Evolutionary conservation across 164 flowering plant species (phyloP), one percentile per base, ranked within the genome.

Genomic region (Magnolia kwangsiensis): DNA sequence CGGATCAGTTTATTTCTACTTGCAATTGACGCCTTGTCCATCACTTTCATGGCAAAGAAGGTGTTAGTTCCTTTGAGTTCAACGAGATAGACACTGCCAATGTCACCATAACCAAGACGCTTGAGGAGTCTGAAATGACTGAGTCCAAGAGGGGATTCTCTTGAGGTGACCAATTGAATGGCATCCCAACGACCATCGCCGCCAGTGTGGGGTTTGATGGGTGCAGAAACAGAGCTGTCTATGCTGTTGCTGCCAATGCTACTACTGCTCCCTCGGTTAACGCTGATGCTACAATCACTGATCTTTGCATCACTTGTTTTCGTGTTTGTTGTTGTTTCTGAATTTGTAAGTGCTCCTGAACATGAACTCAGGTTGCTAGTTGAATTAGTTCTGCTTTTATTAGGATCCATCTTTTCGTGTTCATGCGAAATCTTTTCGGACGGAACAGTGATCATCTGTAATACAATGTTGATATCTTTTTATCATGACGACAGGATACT

Each of bases 111-210:
- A 1, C 95, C 97, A 45, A 92, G 79, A 49, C 94, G 85, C 85
- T 91, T 92, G 37, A 92, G 84, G 51, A 91, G 89, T 50, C 93
- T 85, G 71, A 92, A 91, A 76, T 92, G 86, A 82, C 79, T 78
- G 10, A 92, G 84, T 8, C 90, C 89, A 31, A 92, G 77, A 13
- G 89, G 84, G 2, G 83, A 75, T 0, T 90, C 92, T 79, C 76
- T 87, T 0, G 84, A 70, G 59, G 70, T 76, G 50, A 78, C 82
- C 67, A 78, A 65, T 77, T 87, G 87, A 50, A 92, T 82, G 72
- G 95, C 95, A 27, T 92, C 97, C 97, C 97, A 92, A 23, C 93
- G 71, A 3, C 81, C 83, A 76, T 92, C 94, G 27, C 92, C 90
- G 3, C 95, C 97, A 14, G 92, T 92, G 78, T 92, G 95, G 23